phyloP scores from a whole-genome alignment of 306 rosid species.

The Pyrus pyrifolia region DNA sequence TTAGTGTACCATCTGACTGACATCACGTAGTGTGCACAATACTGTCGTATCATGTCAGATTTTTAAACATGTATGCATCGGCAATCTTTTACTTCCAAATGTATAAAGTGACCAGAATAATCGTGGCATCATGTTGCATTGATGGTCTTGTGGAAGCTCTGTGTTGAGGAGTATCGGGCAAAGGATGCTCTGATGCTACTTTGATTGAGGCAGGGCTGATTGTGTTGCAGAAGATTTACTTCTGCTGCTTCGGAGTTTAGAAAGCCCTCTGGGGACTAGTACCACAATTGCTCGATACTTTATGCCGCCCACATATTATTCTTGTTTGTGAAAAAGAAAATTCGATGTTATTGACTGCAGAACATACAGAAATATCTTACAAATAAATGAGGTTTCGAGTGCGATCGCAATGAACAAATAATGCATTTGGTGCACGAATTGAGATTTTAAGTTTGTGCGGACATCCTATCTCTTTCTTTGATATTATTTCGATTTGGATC shows the following conservation, averaged over 20 bases:
- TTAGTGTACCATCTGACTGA: slow-evolving; percentile 25
- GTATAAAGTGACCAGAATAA: neutral
- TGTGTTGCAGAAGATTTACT: neutral
- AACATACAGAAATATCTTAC: neutral
- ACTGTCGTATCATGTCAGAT: slow-evolving; percentile 9
- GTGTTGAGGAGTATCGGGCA: neutral
- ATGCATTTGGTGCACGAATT: neutral
- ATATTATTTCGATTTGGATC: too few relatives aligned
- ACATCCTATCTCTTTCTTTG: too few relatives aligned
- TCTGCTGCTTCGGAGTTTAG: neutral
- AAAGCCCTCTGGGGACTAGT: neutral
- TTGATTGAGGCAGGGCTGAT: neutral
- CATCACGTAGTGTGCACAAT: slow-evolving; percentile 3
- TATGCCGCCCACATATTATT: neutral
- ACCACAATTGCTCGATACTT: neutral
- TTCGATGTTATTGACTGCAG: neutral
- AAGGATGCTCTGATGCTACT: neutral
- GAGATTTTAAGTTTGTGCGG: neutral
- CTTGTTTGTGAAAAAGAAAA: neutral
- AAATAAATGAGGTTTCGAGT: neutral
- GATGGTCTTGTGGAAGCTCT: neutral
- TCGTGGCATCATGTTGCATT: slow-evolving; percentile 3
- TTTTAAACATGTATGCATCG: slow-evolving; percentile 13
- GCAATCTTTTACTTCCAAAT: neutral
- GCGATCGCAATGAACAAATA: neutral